Conservation (phyloP, 139 green algal genomes). For the Deuterostichococcus epilithicus region DNA sequence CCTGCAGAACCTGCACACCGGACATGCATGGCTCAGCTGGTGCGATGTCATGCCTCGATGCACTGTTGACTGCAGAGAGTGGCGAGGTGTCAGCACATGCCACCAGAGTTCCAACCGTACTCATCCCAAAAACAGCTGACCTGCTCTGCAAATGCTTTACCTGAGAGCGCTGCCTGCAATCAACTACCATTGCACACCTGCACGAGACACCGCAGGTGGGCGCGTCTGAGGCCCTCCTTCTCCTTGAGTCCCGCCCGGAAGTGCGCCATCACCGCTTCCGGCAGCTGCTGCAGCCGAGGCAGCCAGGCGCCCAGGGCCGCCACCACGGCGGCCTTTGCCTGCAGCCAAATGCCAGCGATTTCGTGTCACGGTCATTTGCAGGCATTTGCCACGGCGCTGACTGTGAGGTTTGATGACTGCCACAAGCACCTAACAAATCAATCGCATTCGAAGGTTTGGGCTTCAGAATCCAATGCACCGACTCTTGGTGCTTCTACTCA, state of each 20-base stretch:
- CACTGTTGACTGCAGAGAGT: background rate
- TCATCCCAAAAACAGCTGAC: background rate
- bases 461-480: background rate
- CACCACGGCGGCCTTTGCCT: constrained; percentile 37
- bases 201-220: constrained; percentile 23
- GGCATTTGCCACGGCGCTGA: too few species aligned
- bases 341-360: too few species aligned
- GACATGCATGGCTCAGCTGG: background rate
- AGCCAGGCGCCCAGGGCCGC: constrained; percentile 47
- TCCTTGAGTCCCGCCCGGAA: constrained; percentile 32
- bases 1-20: constrained; percentile 14
- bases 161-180: background rate
- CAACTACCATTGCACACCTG: constrained; percentile 17
- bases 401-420: too few species aligned
- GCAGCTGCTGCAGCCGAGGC: constrained; percentile 13
- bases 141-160: background rate
- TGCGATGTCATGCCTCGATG: background rate
- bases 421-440: background rate
- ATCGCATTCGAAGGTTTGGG: background rate
- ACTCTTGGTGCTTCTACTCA: too few species aligned
- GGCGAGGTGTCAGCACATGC: background rate
- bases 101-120: background rate
- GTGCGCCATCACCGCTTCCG: background rate
- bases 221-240: constrained; percentile 34
- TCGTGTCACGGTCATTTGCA: too few species aligned